Evolutionary conservation across 2,329 filamentous ascomycete species (phyloP).

Genomic region (Coniochaeta pulveracea): DNA sequence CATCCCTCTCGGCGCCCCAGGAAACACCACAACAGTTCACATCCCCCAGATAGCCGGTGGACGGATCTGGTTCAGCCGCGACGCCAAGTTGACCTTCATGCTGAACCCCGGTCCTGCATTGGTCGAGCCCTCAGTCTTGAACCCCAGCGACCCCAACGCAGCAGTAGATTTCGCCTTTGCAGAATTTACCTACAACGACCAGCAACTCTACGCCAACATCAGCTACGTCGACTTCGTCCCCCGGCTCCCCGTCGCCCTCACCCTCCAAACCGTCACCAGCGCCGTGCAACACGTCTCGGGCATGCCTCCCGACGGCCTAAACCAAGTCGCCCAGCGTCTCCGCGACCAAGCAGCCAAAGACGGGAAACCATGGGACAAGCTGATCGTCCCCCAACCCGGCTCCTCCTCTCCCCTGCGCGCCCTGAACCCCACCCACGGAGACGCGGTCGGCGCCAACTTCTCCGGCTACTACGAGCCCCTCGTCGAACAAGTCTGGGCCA

Average conservation of each 20-base stretch:
- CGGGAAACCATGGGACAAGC: constrained; percentile 48
- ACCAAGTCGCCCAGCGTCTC: constrained; percentile 40
- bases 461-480: constrained; percentile 29
- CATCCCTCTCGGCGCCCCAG: constrained; percentile 46
- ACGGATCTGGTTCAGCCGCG: constrained; percentile 51
- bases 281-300: constrained; percentile 41
- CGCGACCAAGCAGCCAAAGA: constrained; percentile 43
- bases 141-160: constrained; percentile 44
- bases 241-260: constrained; percentile 40
- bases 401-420: constrained; percentile 21
- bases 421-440: constrained; percentile 31
- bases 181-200: constrained; percentile 48
- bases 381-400: constrained; percentile 26
- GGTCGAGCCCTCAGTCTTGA: constrained; percentile 57
- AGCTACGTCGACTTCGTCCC: constrained; percentile 56
- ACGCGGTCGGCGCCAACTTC: constrained; percentile 30
- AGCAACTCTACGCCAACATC: constrained; percentile 52
- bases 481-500: constrained; percentile 29
- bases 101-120: constrained; percentile 55
- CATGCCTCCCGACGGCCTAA: constrained; percentile 44
- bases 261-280: constrained; percentile 30
- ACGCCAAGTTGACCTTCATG: constrained; percentile 43
- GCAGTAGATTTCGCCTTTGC: constrained; percentile 43
- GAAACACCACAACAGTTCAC: constrained; percentile 37
- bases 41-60: constrained; percentile 55